Percentiles rank a stretch among this genome's conserved stretches.
phyloP scores from a whole-genome alignment of 2,329 filamentous ascomycete genomes.

The Hirsutella thompsonii region DNA sequence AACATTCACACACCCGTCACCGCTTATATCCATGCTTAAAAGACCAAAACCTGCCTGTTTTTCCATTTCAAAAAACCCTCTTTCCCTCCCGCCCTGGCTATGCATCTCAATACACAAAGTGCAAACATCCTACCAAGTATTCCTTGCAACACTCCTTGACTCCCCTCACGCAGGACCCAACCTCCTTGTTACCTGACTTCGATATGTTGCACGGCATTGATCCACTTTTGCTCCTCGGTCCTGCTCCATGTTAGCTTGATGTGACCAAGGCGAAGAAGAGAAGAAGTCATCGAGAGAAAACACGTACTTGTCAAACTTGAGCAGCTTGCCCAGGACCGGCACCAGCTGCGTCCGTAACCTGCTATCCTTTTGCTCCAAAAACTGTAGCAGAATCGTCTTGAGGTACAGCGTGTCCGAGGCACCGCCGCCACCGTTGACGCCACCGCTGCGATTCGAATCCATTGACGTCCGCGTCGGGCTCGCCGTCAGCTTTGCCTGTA shows the following conservation, averaged over 20 bases:
- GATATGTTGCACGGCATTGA: constrained; percentile 53
- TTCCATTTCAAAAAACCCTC: no score
- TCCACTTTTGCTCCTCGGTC: constrained; percentile 75
- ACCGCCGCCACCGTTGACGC: constrained; percentile 9
- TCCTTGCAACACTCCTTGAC: neutral
- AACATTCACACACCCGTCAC: no score
- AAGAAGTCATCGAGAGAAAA: no score
- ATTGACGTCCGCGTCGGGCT: constrained; percentile 30
- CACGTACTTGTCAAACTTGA: constrained; percentile 64
- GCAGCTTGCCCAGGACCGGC: constrained; percentile 61
- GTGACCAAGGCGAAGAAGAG: no score
- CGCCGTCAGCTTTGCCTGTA: constrained; percentile 32
- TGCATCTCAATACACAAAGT: no score
- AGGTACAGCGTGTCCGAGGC: constrained; percentile 48
- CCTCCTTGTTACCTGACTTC: constrained; percentile 16
- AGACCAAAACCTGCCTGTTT: no score
- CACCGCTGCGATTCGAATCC: constrained; percentile 23
- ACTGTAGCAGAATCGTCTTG: constrained; percentile 72
- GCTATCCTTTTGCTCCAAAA: constrained; percentile 69
- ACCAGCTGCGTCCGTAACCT: constrained; percentile 64
- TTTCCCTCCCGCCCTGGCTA: no score
- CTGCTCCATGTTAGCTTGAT: constrained; percentile 16
- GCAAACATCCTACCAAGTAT: no score
- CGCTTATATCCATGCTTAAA: no score
- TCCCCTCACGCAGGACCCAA: neutral